A percentile compares a stretch with the other conserved stretches of the same genome.
Evolutionary conservation across 2,329 filamentous ascomycete genomes (phyloP).

Genomic region (Penicillium sclerotiorum): DNA sequence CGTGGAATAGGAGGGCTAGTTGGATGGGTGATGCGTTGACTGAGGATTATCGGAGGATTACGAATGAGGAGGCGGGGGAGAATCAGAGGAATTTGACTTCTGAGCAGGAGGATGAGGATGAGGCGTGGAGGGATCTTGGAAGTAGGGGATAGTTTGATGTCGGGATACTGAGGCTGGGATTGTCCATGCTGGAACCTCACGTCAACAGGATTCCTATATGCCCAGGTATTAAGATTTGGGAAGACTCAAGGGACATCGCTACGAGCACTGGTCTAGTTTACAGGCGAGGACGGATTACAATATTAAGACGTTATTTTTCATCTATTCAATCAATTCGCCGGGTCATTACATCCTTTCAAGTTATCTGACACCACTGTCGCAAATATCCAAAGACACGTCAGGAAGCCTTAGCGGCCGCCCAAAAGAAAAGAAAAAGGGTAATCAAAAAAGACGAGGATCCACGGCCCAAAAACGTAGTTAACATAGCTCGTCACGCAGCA

Average conservation of each 20-base stretch:
- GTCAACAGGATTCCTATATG: too few species aligned
- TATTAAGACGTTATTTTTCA: conserved; percentile 4
- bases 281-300: too few species aligned
- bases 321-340: conserved; percentile 24
- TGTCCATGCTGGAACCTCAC: too few species aligned
- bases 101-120: too few species aligned
- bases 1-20: background rate
- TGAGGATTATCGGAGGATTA: background rate
- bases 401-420: background rate
- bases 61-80: background rate
- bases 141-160: too few species aligned
- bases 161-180: too few species aligned
- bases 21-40: background rate
- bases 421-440: conserved; percentile 3
- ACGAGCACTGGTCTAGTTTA: too few species aligned
- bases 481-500: background rate
- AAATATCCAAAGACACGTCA: conserved; percentile 8
- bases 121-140: too few species aligned
- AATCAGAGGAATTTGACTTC: too few species aligned
- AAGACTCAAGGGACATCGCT: too few species aligned
- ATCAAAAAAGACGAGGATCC: background rate
- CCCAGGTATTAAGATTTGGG: too few species aligned
- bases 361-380: conserved; percentile 5
- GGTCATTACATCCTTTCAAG: conserved; percentile 2
- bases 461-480: background rate